phyloP scores from a whole-genome alignment of 495 filamentous ascomycete species.

The Staphylotrichum longicolle region DNA sequence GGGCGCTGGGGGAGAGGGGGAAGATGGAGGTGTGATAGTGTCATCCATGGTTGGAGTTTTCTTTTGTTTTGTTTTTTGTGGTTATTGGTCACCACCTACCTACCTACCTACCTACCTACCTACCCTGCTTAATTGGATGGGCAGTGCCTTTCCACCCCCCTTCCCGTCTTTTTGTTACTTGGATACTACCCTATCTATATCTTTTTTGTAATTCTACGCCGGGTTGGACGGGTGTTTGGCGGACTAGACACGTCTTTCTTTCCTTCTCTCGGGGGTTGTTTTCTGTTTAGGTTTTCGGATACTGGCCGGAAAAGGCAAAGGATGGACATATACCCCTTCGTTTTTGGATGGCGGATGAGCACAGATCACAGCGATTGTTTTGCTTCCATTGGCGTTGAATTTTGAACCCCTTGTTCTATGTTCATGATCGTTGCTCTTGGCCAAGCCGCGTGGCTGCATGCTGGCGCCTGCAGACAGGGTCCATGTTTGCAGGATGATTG shows the following conservation, averaged over 20 bases:
- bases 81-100: neutral
- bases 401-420: too few species aligned
- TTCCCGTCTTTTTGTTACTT: neutral
- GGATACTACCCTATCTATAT: neutral
- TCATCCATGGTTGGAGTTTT: neutral
- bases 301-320: neutral
- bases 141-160: neutral
- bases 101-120: conserved; percentile 1
- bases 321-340: conserved; percentile 6
- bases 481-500: neutral
- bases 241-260: neutral
- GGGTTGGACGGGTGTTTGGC: neutral
- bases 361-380: too few species aligned
- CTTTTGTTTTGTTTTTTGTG: neutral
- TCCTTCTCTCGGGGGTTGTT: neutral
- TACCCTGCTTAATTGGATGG: conserved; percentile 1
- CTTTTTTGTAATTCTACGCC: neutral
- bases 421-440: too few species aligned
- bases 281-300: too few species aligned
- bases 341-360: neutral
- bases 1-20: neutral
- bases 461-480: too few species aligned
- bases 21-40: conserved; percentile 1
- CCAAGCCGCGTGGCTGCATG: too few species aligned
- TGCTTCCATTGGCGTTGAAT: too few species aligned